These are phyloP conservation scores for Plenodomus biglobosus DNA, from an alignment of 2,329 filamentous ascomycete genomes.

Conservation along the genomic window DNA sequence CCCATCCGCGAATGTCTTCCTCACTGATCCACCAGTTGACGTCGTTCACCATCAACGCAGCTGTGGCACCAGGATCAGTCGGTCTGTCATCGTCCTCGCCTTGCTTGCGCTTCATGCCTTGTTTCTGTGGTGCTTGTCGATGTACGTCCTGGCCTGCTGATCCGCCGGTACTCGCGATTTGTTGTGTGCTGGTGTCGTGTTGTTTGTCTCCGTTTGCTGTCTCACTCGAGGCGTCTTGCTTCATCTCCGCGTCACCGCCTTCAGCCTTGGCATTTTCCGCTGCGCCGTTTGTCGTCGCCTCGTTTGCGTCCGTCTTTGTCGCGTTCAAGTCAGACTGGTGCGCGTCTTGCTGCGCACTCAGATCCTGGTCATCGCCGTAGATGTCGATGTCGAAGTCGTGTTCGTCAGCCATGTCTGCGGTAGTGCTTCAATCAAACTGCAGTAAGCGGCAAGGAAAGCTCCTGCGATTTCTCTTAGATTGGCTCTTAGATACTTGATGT, in stretches of 20 bases:
- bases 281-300: constrained; percentile 14
- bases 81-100: constrained; percentile 55
- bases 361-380: constrained; percentile 60
- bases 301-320: constrained; percentile 39
- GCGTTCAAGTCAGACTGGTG: constrained; percentile 25
- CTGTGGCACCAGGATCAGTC: constrained; percentile 61
- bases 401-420: constrained; percentile 57
- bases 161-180: constrained; percentile 49
- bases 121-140: constrained; percentile 52
- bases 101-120: constrained; percentile 65
- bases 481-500: constrained; percentile 44
- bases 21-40: constrained; percentile 92
- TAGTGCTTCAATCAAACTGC: constrained; percentile 27
- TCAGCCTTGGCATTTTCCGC: constrained; percentile 14
- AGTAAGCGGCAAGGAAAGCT: constrained; percentile 24
- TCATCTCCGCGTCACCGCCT: constrained; percentile 14
- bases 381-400: constrained; percentile 73
- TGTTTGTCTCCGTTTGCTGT: constrained; percentile 24
- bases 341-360: constrained; percentile 25
- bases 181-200: constrained; percentile 42
- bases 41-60: constrained; percentile 82
- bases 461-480: constrained; percentile 40
- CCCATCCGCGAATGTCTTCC: constrained; percentile 89
- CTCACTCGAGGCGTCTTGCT: constrained; percentile 24
- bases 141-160: constrained; percentile 42